These are phyloP conservation scores for Betula pendula DNA, from an alignment of 306 rosid genomes.

Conservation along the genomic window DNA sequence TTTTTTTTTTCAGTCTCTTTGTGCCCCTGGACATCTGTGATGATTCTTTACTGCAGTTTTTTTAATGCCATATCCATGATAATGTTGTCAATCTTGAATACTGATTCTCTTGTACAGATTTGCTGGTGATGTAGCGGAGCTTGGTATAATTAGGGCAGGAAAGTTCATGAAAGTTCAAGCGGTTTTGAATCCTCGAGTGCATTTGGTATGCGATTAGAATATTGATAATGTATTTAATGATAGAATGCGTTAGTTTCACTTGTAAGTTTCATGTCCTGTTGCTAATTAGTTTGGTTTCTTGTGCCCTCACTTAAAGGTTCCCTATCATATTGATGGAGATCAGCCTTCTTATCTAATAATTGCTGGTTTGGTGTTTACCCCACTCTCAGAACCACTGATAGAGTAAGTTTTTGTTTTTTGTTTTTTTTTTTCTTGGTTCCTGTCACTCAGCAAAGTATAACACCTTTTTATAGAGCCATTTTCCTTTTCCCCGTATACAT, in stretches of 20 bases:
- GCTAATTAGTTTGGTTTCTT: constrained; percentile 29
- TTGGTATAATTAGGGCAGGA: constrained; percentile 91
- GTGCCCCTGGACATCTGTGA: not conserved
- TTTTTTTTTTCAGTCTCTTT: constrained; percentile 3
- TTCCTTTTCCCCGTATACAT: not conserved
- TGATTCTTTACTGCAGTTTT: not conserved
- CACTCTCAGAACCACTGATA: constrained; percentile 91
- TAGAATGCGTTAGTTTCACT: constrained; percentile 4
- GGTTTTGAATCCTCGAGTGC: constrained; percentile 78
- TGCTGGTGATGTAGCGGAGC: constrained; percentile 84
- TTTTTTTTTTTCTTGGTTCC: constrained; percentile 8
- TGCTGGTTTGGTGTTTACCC: constrained; percentile 98
- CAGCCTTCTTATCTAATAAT: constrained; percentile 90
- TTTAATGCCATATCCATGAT: not conserved
- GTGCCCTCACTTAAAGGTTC: constrained; percentile 56
- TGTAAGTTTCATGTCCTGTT: constrained; percentile 29
- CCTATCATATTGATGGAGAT: constrained; percentile 79
- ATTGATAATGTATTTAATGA: constrained; percentile 16
- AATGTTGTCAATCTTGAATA: not conserved
- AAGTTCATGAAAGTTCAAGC: constrained; percentile 54
- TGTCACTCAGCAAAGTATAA: constrained; percentile 1
- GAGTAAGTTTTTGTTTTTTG: constrained; percentile 57
- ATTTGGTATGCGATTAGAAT: constrained; percentile 59
- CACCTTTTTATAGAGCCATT: not conserved
- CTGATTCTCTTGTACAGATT: constrained; percentile 63